Conservation (phyloP, 495 filamentous ascomycete species). For the Cudoniella acicularis region DNA sequence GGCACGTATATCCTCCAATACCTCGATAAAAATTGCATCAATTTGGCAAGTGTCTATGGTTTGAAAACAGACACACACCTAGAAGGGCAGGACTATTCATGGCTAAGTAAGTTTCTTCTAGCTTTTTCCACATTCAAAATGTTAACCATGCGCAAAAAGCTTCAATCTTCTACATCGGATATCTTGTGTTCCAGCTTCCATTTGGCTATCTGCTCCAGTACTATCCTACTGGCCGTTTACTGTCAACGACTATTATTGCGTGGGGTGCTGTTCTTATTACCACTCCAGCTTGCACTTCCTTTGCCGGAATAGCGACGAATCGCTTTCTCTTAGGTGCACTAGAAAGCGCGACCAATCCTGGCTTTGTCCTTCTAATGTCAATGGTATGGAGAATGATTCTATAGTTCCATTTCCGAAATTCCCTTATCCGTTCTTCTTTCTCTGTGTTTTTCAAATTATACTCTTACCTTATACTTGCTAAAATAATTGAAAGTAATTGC, state of each 20-base stretch:
- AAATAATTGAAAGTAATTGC: too few relatives aligned
- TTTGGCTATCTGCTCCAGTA: constrained; percentile 46
- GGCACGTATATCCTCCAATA: constrained; percentile 55
- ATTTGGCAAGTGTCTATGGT: constrained; percentile 54
- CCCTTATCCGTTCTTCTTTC: too few relatives aligned
- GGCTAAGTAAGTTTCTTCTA: constrained; percentile 29
- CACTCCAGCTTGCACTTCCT: constrained; percentile 27
- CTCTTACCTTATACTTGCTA: too few relatives aligned
- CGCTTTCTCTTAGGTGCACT: constrained; percentile 38
- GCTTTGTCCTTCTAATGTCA: constrained; percentile 56
- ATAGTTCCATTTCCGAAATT: too few relatives aligned
- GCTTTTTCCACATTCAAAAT: background rate
- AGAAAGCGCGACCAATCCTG: constrained; percentile 55
- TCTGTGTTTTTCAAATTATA: too few relatives aligned
- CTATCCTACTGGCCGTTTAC: constrained; percentile 43
- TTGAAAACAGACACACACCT: constrained; percentile 47
- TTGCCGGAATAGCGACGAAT: constrained; percentile 36
- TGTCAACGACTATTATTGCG: constrained; percentile 23
- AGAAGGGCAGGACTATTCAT: constrained; percentile 54
- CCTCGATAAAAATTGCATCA: constrained; percentile 57
- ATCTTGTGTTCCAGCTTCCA: constrained; percentile 43
- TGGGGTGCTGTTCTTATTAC: constrained; percentile 23
- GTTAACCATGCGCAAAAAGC: background rate
- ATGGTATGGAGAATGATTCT: too few relatives aligned
- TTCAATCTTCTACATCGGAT: constrained; percentile 32